A percentile compares a stretch with the other conserved stretches of the same genome.
phyloP scores from a whole-genome alignment of 176 grass and related monocot species.

The Canna indica region DNA sequence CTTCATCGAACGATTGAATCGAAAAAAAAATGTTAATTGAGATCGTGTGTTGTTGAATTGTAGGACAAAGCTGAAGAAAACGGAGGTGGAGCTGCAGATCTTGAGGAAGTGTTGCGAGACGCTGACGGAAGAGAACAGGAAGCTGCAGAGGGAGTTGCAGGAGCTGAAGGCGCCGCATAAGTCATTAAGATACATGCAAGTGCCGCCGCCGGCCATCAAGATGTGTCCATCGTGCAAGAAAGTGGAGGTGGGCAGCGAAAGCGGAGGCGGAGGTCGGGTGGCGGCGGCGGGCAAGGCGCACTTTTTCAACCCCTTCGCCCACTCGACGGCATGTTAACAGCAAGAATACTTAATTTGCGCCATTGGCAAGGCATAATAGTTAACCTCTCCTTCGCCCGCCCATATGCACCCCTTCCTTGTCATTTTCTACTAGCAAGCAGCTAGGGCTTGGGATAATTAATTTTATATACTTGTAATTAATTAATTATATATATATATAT shows the following conservation, averaged over 20 bases:
- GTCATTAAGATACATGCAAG: constrained; percentile 58
- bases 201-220: constrained; percentile 15
- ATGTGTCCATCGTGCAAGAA: constrained; percentile 82
- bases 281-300: constrained; percentile 15
- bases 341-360: too few relatives aligned
- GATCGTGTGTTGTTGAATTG: neutral
- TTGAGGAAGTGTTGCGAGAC: constrained; percentile 82
- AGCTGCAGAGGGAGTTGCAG: constrained; percentile 71
- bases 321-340: constrained; percentile 48
- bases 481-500: too few relatives aligned
- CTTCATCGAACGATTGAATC: neutral
- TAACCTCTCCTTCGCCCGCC: too few relatives aligned
- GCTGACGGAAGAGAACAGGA: constrained; percentile 84
- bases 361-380: too few relatives aligned
- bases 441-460: too few relatives aligned
- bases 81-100: constrained; percentile 84
- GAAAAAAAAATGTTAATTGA: neutral
- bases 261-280: neutral
- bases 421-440: too few relatives aligned
- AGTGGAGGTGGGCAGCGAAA: constrained; percentile 12
- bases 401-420: too few relatives aligned
- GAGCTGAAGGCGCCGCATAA: constrained; percentile 51
- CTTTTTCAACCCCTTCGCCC: constrained; percentile 93
- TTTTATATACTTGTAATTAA: too few relatives aligned
- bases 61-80: constrained; percentile 99